Base-by-base conservation (phyloP, 2,329 filamentous ascomycete genomes). In the Aureobasidium subglaciale region DNA sequence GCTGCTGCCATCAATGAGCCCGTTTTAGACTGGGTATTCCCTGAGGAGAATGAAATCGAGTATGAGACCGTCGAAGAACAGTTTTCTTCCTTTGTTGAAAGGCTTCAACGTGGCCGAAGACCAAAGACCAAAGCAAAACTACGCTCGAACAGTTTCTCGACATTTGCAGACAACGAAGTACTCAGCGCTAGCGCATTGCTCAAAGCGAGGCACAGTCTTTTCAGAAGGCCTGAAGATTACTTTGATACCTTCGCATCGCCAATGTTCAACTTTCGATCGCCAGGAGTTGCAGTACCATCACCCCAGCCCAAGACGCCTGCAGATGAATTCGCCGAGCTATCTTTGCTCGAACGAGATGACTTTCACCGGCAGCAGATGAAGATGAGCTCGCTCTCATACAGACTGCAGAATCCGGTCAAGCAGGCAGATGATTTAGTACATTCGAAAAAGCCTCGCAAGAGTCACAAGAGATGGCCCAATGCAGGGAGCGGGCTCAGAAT, bases 181-280 rank as follows among this genome's bases (percentile, higher is more conserved):
- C 30, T 57, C 40, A 48, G 27, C 22, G 46, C 56, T n/a, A 32
- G 38, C n/a, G 63, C 62, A 7, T 59, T 75, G 10, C 61, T 66
- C 16, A 61, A 60, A 16, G 63, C 71, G 22, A 66, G 75, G 48
- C 62, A 67, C 15, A 48, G 61, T 1, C 59, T 76, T 1, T 79
- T 79, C 61, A 60, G 63, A 9, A 71, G 67, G 41, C 67, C 71
- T 10, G 70, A 72, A 37, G 63, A 73, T 50, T 76, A 70, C 57
- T 76, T 76, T 56, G 76, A 79, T 60, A 71, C 73, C 3, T 79
- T 78, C 60, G 75, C 74, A 1, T 77, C 75, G 5, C 75, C 77
- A 3, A 66, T 75, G 3, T 70, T 77, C 40, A 78, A 78, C 65
- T 78, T 79, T 58, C 74, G 77, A 46, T 75, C 75, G 1, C 67